These are phyloP conservation scores for Corynespora cassiicola DNA, from an alignment of 2,329 filamentous ascomycete species.

Conservation along the genomic window DNA sequence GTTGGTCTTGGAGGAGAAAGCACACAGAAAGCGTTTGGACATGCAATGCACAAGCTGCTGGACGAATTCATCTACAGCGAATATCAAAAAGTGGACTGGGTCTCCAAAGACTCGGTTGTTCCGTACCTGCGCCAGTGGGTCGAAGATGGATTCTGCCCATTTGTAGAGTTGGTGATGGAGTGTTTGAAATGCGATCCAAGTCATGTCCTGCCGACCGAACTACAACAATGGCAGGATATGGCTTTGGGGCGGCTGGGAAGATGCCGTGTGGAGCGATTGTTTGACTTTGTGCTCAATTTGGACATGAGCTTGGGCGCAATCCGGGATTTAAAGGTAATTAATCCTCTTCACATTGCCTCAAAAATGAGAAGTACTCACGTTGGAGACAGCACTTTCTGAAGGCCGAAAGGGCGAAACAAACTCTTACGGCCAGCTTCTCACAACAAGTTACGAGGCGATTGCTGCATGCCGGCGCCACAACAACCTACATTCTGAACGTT, in stretches of 20 bases:
- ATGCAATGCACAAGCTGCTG: slow-evolving; percentile 72
- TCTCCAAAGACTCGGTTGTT: slow-evolving; percentile 62
- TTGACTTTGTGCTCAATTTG: slow-evolving; percentile 81
- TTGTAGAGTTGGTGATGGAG: slow-evolving; percentile 67
- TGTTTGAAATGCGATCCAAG: slow-evolving; percentile 38
- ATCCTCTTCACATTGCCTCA: not conserved
- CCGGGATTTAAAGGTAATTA: slow-evolving; percentile 67
- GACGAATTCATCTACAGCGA: slow-evolving; percentile 66
- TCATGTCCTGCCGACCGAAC: slow-evolving; percentile 47
- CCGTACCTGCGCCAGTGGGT: slow-evolving; percentile 70
- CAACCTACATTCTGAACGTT: slow-evolving; percentile 75
- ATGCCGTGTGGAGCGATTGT: slow-evolving; percentile 73
- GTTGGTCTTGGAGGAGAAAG: slow-evolving; percentile 73
- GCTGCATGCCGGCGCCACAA: slow-evolving; percentile 77
- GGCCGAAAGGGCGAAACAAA: slow-evolving; percentile 70
- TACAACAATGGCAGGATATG: slow-evolving; percentile 74
- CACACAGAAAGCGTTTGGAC: slow-evolving; percentile 74
- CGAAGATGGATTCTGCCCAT: slow-evolving; percentile 68
- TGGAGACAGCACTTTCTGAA: slow-evolving; percentile 66
- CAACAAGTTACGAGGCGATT: slow-evolving; percentile 69
- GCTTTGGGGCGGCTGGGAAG: slow-evolving; percentile 72
- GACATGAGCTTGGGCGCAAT: slow-evolving; percentile 74
- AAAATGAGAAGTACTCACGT: not conserved
- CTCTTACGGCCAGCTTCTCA: slow-evolving; percentile 74
- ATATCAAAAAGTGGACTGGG: slow-evolving; percentile 68